Conservation (phyloP, 2,329 filamentous ascomycete species). For the Arthrobotrys pseudoclavata region DNA sequence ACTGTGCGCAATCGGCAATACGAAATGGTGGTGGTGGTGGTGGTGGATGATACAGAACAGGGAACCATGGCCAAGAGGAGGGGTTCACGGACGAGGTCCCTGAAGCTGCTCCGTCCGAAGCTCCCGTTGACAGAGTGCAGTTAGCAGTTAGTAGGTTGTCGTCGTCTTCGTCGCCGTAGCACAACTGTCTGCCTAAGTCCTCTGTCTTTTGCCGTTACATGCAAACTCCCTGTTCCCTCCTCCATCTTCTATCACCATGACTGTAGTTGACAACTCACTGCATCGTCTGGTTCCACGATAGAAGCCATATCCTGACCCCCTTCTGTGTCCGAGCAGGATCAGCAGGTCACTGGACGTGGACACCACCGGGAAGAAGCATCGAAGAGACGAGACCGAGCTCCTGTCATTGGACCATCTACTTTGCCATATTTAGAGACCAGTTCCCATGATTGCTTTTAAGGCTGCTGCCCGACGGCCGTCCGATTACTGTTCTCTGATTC, state of each 20-base stretch:
- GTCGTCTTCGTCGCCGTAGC: neutral
- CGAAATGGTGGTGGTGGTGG: constrained; percentile 16
- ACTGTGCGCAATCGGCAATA: constrained; percentile 34
- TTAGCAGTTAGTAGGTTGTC: neutral
- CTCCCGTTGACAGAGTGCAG: constrained; percentile 8
- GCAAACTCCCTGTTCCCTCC: constrained; percentile 18
- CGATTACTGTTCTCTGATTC: constrained; percentile 13
- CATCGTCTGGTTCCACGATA: constrained; percentile 4
- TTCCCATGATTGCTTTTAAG: constrained; percentile 42
- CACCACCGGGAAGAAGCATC: constrained; percentile 17
- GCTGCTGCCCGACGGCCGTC: constrained; percentile 17
- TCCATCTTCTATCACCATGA: neutral
- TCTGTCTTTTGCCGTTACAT: constrained; percentile 33
- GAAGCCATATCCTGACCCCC: constrained; percentile 8
- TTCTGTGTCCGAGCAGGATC: constrained; percentile 31
- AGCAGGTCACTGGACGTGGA: constrained; percentile 51
- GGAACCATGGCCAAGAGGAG: constrained; percentile 57
- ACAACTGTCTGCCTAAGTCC: constrained; percentile 16
- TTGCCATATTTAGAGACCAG: constrained; percentile 16
- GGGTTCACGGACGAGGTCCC: constrained; percentile 37
- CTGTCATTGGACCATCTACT: constrained; percentile 21
- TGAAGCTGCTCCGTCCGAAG: constrained; percentile 35
- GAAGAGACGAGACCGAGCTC: constrained; percentile 14
- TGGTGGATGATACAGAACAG: constrained; percentile 24
- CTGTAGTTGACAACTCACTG: constrained; percentile 10